Evolutionary conservation across 495 filamentous ascomycete genomes (phyloP), one percentile per base, ranked within the genome.

Genomic region (Emericellopsis terricola): DNA sequence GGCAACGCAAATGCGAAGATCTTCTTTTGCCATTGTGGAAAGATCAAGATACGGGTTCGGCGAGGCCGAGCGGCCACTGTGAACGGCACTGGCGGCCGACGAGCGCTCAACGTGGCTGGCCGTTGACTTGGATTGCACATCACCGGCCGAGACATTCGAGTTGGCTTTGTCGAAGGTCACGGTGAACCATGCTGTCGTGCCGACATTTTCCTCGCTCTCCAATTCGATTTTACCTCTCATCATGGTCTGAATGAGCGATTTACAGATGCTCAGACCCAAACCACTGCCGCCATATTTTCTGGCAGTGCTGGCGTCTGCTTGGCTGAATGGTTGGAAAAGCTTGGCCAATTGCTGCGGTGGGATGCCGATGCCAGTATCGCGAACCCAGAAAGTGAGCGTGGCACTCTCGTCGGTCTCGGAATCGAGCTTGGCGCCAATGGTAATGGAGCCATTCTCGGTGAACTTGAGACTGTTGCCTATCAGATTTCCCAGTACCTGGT

Each of bases 381-480:
- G 57, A n/a, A 94, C 81, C 42, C 80, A 84, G 50, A 81, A 86
- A 20, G 78, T 82, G 29, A 92, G 55, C 33, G 69, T 73, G 8
- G 85, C 72, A 28, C 57, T 65, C 28, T 81, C 71, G 9, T 69
- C 60, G 31, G 70, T 73, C 52, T 92, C 81, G 11, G 64, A 59
- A 28, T 78, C 73, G 19, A 79, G 70, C 36, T 57, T 67, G 5
- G 81, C 78, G 34, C 67, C 67, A 34, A 92, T 81, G 3, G 77
- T 84, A 32, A 94, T 80, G 9, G 78, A 78, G 6, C 85, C 85
- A 40, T 78, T 69, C 24, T 81, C 76, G 0, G 85, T 94, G 53
- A 94, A 94, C 47, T 94, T 94, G 52, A 94, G 77, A 50, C 78
- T 84, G 58, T 94, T 94, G 42, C 81, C 80, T 21, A 94, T 78